Evolutionary conservation across 176 grass and related monocot genomes (phyloP).

Genomic region (Tuctoria greenei): DNA sequence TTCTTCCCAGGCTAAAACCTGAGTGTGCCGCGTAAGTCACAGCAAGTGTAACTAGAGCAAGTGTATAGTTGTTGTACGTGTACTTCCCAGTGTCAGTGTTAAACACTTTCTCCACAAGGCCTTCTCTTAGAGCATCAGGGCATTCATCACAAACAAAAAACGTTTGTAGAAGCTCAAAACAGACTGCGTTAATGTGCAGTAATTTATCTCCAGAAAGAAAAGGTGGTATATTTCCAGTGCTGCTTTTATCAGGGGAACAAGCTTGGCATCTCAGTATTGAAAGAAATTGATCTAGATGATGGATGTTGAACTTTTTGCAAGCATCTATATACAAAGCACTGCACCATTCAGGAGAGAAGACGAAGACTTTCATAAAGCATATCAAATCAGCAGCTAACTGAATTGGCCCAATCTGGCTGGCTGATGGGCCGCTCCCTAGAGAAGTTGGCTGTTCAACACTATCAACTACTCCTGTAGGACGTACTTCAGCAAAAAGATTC

Average conservation of each 20-base stretch:
- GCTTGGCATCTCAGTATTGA: constrained; percentile 62
- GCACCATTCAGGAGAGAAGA: constrained; percentile 79
- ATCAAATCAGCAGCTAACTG: constrained; percentile 78
- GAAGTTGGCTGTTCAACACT: constrained; percentile 59
- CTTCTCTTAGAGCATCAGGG: constrained; percentile 60
- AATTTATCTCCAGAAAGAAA: constrained; percentile 31
- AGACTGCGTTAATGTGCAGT: constrained; percentile 56
- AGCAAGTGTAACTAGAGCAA: constrained; percentile 72
- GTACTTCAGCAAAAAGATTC: constrained; percentile 89
- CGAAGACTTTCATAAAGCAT: constrained; percentile 65
- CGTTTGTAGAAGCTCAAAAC: constrained; percentile 71
- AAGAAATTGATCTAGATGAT: constrained; percentile 78
- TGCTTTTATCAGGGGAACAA: constrained; percentile 58
- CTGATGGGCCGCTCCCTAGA: constrained; percentile 35
- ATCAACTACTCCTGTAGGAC: constrained; percentile 56
- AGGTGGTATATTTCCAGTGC: constrained; percentile 31
- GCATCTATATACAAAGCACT: constrained; percentile 61
- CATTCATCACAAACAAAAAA: constrained; percentile 63
- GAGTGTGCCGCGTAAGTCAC: constrained; percentile 57
- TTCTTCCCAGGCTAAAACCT: constrained; percentile 53
- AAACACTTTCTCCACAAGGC: constrained; percentile 78
- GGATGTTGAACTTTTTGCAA: constrained; percentile 55
- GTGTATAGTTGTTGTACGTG: constrained; percentile 70
- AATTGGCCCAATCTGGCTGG: constrained; percentile 55
- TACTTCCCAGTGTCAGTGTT: constrained; percentile 71